These are phyloP conservation scores for Leishmania tropica DNA, from an alignment of 208 protist genomes.

Conservation along the genomic window DNA sequence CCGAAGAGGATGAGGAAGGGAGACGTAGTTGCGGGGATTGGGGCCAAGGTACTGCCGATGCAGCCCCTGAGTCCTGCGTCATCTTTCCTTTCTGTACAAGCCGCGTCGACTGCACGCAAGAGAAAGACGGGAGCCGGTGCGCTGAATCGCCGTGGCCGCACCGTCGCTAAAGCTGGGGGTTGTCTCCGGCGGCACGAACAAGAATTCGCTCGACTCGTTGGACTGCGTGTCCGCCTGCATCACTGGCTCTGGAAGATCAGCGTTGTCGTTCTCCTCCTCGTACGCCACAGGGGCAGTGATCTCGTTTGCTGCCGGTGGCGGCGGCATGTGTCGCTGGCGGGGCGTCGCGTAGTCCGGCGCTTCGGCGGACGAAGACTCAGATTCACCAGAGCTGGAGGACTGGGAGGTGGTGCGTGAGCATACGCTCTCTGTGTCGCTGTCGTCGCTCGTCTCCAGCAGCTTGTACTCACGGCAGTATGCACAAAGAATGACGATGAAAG, in stretches of 20 bases:
- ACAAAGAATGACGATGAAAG: conserved; percentile 11
- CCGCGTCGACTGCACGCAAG: not conserved
- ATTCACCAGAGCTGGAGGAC: not conserved
- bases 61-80: not conserved
- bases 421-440: conserved; percentile 18
- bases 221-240: not conserved
- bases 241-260: not conserved
- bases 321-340: not conserved
- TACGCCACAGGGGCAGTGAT: not conserved
- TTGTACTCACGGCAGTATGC: conserved; percentile 27
- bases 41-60: not conserved
- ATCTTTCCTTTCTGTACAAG: not conserved
- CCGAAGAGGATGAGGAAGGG: not conserved
- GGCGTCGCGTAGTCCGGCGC: not conserved
- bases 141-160: too few species aligned
- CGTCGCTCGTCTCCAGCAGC: conserved; percentile 25
- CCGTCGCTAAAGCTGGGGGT: not conserved
- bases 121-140: not conserved
- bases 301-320: not conserved
- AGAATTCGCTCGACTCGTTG: not conserved
- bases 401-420: conserved; percentile 1
- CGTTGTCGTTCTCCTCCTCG: not conserved
- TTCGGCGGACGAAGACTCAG: not conserved
- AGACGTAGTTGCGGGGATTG: not conserved
- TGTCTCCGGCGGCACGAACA: not conserved